Conservation (phyloP, 2,329 filamentous ascomycete species). For the Colletotrichum chlorophyti region DNA sequence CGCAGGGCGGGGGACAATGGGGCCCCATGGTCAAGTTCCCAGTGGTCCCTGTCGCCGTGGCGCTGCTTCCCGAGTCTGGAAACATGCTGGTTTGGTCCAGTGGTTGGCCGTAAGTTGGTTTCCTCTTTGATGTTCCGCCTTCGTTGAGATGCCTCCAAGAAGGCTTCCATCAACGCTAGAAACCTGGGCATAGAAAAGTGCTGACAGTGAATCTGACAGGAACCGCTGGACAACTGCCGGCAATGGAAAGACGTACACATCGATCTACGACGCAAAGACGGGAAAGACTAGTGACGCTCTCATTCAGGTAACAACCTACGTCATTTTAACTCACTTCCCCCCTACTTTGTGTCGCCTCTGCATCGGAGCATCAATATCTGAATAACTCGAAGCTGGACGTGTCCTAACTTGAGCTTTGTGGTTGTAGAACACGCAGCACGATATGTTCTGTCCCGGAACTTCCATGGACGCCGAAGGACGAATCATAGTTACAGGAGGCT, state of each 20-base stretch:
- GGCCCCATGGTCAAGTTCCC: conserved; percentile 43
- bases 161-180: not conserved
- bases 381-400: too few relatives aligned
- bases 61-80: conserved; percentile 15
- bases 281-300: conserved; percentile 35
- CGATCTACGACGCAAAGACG: conserved; percentile 14
- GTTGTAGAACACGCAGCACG: conserved; percentile 50
- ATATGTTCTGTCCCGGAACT: conserved; percentile 65
- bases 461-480: conserved; percentile 53
- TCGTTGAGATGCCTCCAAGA: not conserved
- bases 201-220: not conserved
- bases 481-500: conserved; percentile 61
- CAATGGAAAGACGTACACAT: conserved; percentile 15
- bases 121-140: not conserved
- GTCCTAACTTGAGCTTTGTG: too few relatives aligned
- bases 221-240: conserved; percentile 32
- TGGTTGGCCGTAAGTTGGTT: conserved; percentile 10
- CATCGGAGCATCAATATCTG: too few relatives aligned
- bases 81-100: conserved; percentile 17
- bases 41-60: conserved; percentile 41
- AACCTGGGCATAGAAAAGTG: too few relatives aligned
- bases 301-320: conserved; percentile 32
- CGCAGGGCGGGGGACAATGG: conserved; percentile 38
- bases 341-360: not conserved
- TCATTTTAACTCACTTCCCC: too few relatives aligned